Conservation (phyloP, 257 asterid species). For the Oldenlandia corymbosa region DNA sequence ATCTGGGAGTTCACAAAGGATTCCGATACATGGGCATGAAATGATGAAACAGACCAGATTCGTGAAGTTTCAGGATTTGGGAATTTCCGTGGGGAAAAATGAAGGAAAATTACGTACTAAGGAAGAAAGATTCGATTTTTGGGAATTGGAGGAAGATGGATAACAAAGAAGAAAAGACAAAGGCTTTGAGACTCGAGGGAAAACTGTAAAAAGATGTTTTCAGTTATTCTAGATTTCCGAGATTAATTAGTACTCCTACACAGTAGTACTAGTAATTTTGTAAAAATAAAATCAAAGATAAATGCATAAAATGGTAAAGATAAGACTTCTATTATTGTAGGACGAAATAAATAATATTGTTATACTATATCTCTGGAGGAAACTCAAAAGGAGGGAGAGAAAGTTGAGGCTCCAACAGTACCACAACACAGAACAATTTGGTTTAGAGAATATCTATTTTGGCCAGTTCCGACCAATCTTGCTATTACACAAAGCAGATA, state of each 20-base stretch:
- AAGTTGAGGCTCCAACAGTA: neutral
- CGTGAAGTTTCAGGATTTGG: conserved; percentile 4
- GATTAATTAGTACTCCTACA: neutral
- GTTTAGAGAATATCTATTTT: neutral
- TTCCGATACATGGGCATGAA: conserved; percentile 18
- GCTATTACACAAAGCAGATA: neutral
- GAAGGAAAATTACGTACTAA: neutral
- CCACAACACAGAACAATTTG: neutral
- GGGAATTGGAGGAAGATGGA: neutral
- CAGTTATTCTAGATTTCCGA: conserved; percentile 12
- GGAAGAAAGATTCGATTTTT: conserved; percentile 8
- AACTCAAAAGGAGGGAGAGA: neutral
- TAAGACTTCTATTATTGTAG: too few species aligned
- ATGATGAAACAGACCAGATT: neutral
- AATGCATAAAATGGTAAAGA: too few species aligned
- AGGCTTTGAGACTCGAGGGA: neutral
- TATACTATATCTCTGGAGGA: neutral
- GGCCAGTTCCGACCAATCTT: neutral
- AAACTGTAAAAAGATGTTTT: conserved; percentile 3
- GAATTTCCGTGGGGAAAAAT: neutral
- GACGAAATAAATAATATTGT: neutral
- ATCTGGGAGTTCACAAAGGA: conserved; percentile 16
- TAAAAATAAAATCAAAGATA: too few species aligned
- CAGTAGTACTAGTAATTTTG: too few species aligned
- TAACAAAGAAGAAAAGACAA: neutral